Evolutionary conservation across 1,284 basidiomycete species (phyloP).

Genomic region (Takashimella koratensis): DNA sequence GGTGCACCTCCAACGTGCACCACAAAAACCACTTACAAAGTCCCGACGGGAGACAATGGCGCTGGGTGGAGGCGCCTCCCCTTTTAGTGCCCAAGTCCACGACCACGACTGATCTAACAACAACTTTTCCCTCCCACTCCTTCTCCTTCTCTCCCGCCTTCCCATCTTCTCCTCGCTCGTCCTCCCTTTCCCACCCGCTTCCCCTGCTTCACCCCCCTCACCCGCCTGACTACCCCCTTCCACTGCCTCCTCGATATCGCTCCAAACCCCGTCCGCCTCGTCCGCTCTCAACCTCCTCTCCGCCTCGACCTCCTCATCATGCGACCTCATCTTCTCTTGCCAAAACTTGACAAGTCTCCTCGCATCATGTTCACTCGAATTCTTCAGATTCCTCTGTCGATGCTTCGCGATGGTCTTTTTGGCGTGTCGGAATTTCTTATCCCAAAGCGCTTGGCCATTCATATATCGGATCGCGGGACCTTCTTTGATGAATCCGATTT

Average conservation of each 20-base stretch:
- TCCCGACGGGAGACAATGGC: slow-evolving; percentile 47
- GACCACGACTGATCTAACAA: slow-evolving; percentile 33
- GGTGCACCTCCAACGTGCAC: no score
- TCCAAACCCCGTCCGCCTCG: slow-evolving; percentile 3
- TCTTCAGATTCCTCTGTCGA: slow-evolving; percentile 39
- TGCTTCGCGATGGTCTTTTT: slow-evolving; percentile 37
- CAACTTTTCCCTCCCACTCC: slow-evolving; percentile 5
- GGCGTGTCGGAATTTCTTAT: slow-evolving; percentile 39
- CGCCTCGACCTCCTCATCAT: slow-evolving; percentile 1
- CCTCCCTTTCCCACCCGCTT: slow-evolving; percentile 10
- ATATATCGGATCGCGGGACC: slow-evolving; percentile 49
- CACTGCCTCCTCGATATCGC: slow-evolving; percentile 4
- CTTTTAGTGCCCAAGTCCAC: slow-evolving; percentile 47
- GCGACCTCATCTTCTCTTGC: neutral
- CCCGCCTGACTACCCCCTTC: neutral
- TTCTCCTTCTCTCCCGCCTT: slow-evolving; percentile 6
- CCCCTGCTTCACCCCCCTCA: neutral
- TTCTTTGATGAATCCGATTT: slow-evolving; percentile 55
- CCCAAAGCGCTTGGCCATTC: slow-evolving; percentile 47
- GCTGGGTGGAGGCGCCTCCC: slow-evolving; percentile 48
- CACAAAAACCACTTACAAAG: slow-evolving; percentile 44
- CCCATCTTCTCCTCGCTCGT: neutral
- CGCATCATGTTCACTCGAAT: slow-evolving; percentile 30
- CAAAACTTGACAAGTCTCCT: neutral
- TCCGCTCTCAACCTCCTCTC: neutral